A percentile compares a stretch with the other conserved stretches of the same genome.
Evolutionary conservation across 73 alveolate species (phyloP).

Genomic region (Tetrahymena malaccensis): DNA sequence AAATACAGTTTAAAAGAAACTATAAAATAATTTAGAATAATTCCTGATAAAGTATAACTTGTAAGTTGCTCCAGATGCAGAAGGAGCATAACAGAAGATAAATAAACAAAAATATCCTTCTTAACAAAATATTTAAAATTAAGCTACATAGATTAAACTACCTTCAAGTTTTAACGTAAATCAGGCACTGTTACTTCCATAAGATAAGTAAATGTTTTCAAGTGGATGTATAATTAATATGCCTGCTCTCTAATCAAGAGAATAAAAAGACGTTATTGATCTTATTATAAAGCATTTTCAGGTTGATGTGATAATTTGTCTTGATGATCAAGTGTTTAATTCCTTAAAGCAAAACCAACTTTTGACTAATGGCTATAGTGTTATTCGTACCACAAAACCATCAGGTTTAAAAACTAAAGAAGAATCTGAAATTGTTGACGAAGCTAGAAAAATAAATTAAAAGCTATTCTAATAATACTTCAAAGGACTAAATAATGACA

Average conservation of each 20-base stretch:
- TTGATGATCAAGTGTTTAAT: background rate
- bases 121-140: background rate
- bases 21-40: background rate
- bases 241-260: background rate
- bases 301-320: background rate
- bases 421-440: background rate
- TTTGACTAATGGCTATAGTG: background rate
- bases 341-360: background rate
- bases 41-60: background rate
- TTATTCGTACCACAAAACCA: background rate
- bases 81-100: background rate
- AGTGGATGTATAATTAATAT: background rate
- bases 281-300: background rate
- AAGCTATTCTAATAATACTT: background rate
- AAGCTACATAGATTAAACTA: background rate
- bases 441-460: background rate
- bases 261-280: background rate
- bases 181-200: background rate
- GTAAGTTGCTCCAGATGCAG: background rate
- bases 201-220: background rate
- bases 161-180: background rate
- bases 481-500: background rate
- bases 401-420: background rate
- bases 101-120: background rate
- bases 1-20: background rate